Conservation (phyloP, 2,329 filamentous ascomycete species). For the Colletotrichum sp. region DNA sequence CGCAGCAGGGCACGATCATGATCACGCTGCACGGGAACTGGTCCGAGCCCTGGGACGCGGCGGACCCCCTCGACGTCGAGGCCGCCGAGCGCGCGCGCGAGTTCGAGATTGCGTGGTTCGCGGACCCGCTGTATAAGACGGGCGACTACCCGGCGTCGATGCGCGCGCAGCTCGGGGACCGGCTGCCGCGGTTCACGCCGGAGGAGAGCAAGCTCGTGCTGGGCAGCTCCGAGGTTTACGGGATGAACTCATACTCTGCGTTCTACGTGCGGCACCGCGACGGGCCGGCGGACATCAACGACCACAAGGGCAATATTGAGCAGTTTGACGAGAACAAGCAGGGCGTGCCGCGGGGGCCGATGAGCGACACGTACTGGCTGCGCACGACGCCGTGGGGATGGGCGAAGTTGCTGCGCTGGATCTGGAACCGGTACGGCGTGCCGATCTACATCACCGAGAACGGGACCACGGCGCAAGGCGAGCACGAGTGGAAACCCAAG, state of each 20-base stretch:
- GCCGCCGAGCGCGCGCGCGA: slow-evolving; percentile 42
- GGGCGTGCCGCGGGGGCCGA: slow-evolving; percentile 33
- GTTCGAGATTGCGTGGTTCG: slow-evolving; percentile 48
- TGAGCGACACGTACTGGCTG: slow-evolving; percentile 44
- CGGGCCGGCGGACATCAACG: slow-evolving; percentile 37
- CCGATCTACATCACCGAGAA: slow-evolving; percentile 49
- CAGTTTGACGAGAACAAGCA: slow-evolving; percentile 38
- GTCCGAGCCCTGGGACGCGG: slow-evolving; percentile 42
- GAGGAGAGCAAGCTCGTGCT: slow-evolving; percentile 42
- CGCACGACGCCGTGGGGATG: slow-evolving; percentile 41
- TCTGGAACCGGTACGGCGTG: slow-evolving; percentile 41
- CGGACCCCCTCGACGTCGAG: slow-evolving; percentile 36
- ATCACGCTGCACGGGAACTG: slow-evolving; percentile 47
- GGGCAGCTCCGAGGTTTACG: slow-evolving; percentile 42
- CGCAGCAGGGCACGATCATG: slow-evolving; percentile 40
- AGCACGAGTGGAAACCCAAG: slow-evolving; percentile 34
- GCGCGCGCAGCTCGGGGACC: slow-evolving; percentile 40
- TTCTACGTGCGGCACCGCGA: slow-evolving; percentile 40
- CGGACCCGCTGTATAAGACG: slow-evolving; percentile 38
- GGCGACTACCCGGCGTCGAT: slow-evolving; percentile 44
- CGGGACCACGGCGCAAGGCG: slow-evolving; percentile 42
- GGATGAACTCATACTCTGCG: slow-evolving; percentile 47
- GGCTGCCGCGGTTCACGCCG: slow-evolving; percentile 39
- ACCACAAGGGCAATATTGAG: slow-evolving; percentile 43
- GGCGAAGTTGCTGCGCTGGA: slow-evolving; percentile 41